Base-by-base conservation (phyloP, 1,284 basidiomycete genomes). In the Cryptococcus sp. region DNA sequence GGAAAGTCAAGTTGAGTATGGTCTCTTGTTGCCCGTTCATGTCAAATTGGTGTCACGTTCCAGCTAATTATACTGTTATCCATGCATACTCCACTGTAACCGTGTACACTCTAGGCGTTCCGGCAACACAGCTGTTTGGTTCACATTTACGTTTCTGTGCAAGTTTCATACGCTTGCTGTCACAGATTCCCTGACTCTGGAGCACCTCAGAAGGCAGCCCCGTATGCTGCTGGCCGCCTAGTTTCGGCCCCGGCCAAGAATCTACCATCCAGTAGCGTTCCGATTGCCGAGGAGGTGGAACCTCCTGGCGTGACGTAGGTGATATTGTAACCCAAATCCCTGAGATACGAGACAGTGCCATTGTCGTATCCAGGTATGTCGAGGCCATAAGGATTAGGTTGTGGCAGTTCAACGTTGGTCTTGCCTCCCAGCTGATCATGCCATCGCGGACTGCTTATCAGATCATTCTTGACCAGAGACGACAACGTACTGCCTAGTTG, bases 401-500 rank as follows among this genome's bases (percentile, higher is more conserved):
- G 5, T 1, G 60, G 49, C 21, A 57, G 64, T 52, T 77, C 76
- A 44, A 77, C 66, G 21, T 57, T 62, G 13, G 75, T 76, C 22
- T 46, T 54, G 40, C 62, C 64, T 10, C 49, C 44, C 7, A 78
- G 63, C 60, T 78, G 76, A 55, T 78, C 70, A 60, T 78, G 76
- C 76, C 76, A 78, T 31, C 76, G 63, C 0, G 76, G 67, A 48
- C 64, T 61, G 45, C 43, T 21, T 31, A 25, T 18, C 34, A 28
- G 40, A 4, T 28, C 28, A 28, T 4, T 5, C 28, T 11, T 5
- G 4, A 5, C 28, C 11, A 4, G 28, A 9, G n/a, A 18, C 16
- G 2, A n/a, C 2, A 9, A 63, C 60, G 51, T 24, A 63, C 62
- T 61, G 57, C 18, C 47, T 37, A 2, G 61, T 67, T 39, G 54